A percentile compares a stretch with the other conserved stretches of the same genome.
Evolutionary conservation across 2,329 filamentous ascomycete genomes (phyloP).

Genomic region (Xylaria sp.): DNA sequence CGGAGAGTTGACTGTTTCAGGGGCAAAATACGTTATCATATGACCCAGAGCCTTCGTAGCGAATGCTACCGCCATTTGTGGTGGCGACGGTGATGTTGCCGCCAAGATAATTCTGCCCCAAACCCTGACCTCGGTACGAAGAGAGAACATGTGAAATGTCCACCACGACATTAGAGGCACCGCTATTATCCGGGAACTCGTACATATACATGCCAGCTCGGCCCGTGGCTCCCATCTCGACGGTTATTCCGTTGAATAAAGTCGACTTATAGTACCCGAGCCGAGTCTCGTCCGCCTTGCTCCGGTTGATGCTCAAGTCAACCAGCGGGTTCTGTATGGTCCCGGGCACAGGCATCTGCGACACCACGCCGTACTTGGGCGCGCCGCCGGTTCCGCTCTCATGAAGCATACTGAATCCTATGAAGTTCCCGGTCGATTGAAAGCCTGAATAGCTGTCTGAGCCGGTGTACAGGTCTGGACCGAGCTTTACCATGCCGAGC

Average conservation of each 20-base stretch:
- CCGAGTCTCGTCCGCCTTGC: slow-evolving; percentile 60
- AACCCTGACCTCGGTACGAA: slow-evolving; percentile 68
- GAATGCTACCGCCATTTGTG: slow-evolving; percentile 53
- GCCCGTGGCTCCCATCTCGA: slow-evolving; percentile 67
- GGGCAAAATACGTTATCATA: slow-evolving; percentile 66
- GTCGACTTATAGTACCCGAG: slow-evolving; percentile 71
- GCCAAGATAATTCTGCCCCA: slow-evolving; percentile 71
- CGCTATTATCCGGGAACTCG: slow-evolving; percentile 59
- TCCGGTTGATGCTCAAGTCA: slow-evolving; percentile 66
- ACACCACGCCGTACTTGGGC: slow-evolving; percentile 75
- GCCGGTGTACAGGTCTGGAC: slow-evolving; percentile 61
- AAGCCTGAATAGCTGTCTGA: slow-evolving; percentile 66
- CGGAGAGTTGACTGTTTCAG: neutral
- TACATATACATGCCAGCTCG: slow-evolving; percentile 72
- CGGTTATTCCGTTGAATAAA: slow-evolving; percentile 64
- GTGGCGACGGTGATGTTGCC: slow-evolving; percentile 65
- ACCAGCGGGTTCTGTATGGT: slow-evolving; percentile 64
- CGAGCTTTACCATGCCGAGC: slow-evolving; percentile 62
- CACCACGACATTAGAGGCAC: slow-evolving; percentile 63
- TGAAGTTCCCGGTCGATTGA: slow-evolving; percentile 62
- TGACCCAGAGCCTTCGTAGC: slow-evolving; percentile 69
- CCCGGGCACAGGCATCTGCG: slow-evolving; percentile 67
- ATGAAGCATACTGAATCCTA: slow-evolving; percentile 72
- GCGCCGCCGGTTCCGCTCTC: slow-evolving; percentile 75
- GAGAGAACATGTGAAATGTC: slow-evolving; percentile 75